These are phyloP conservation scores for Urtica urens DNA, from an alignment of 306 rosid species.

Conservation along the genomic window DNA sequence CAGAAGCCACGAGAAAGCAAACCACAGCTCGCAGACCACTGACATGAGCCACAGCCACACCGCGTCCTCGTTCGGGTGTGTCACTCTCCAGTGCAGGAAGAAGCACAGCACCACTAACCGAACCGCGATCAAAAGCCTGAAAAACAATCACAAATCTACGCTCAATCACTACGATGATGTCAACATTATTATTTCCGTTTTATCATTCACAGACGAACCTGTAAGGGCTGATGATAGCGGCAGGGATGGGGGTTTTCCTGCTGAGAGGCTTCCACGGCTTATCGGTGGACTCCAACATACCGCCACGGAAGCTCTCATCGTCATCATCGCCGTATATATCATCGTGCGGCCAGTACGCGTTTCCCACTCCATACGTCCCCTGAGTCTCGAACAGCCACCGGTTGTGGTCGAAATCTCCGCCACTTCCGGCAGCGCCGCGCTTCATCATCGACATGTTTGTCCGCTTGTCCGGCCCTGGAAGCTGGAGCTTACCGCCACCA, in stretches of 20 bases:
- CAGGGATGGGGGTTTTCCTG: slow-evolving; percentile 37
- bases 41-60: slow-evolving; percentile 75
- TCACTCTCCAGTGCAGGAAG: slow-evolving; percentile 69
- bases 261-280: slow-evolving; percentile 75
- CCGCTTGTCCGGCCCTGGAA: slow-evolving; percentile 32
- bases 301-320: slow-evolving; percentile 26
- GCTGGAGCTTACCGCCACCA: slow-evolving; percentile 18
- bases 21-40: slow-evolving; percentile 82
- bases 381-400: slow-evolving; percentile 78
- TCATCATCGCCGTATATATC: slow-evolving; percentile 37
- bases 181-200: too few species aligned
- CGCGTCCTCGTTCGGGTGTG: slow-evolving; percentile 69
- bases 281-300: slow-evolving; percentile 39
- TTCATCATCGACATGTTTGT: slow-evolving; percentile 74
- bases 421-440: slow-evolving; percentile 68
- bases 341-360: slow-evolving; percentile 59
- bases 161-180: too few species aligned
- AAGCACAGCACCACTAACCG: slow-evolving; percentile 46
- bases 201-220: slow-evolving; percentile 30
- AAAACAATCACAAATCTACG: too few species aligned
- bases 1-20: slow-evolving; percentile 85
- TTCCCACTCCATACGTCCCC: slow-evolving; percentile 87
- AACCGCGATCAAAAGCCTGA: slow-evolving; percentile 47
- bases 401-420: slow-evolving; percentile 84
- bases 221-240: slow-evolving; percentile 67